Conservation (phyloP, 1,284 basidiomycete species). For the Ceratobasidium sp. region DNA sequence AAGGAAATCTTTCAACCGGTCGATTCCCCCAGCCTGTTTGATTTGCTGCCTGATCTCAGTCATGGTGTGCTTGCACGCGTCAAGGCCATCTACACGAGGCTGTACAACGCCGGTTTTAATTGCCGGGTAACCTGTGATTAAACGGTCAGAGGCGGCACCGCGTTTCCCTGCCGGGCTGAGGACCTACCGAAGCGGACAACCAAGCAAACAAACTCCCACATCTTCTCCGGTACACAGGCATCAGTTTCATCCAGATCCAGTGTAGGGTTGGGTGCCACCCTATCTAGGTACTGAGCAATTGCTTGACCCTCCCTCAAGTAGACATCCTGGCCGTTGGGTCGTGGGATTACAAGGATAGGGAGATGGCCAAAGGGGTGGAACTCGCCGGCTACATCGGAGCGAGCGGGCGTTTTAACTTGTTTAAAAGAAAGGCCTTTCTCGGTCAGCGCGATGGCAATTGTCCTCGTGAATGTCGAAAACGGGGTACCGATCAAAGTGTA, state of each 20-base stretch:
- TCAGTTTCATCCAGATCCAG: slow-evolving; percentile 37
- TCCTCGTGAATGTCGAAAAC: slow-evolving; percentile 41
- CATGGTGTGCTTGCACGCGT: slow-evolving; percentile 38
- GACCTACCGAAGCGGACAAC: slow-evolving; percentile 37
- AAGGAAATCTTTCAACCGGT: slow-evolving; percentile 36
- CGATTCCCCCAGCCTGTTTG: slow-evolving; percentile 39
- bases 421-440: slow-evolving; percentile 40
- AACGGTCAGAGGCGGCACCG: neutral
- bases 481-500: slow-evolving; percentile 41
- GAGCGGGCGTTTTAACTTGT: slow-evolving; percentile 26
- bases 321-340: slow-evolving; percentile 26
- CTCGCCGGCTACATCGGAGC: slow-evolving; percentile 36
- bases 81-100: slow-evolving; percentile 35
- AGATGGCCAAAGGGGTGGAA: slow-evolving; percentile 39
- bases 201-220: slow-evolving; percentile 43
- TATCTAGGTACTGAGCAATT: slow-evolving; percentile 40
- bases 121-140: slow-evolving; percentile 40
- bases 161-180: neutral
- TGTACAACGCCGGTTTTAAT: slow-evolving; percentile 37
- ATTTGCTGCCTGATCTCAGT: slow-evolving; percentile 40
- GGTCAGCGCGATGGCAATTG: slow-evolving; percentile 34
- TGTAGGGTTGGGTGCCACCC: slow-evolving; percentile 28
- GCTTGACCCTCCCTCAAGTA: slow-evolving; percentile 39
- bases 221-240: slow-evolving; percentile 37
- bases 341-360: slow-evolving; percentile 39